Evolutionary conservation across 352 stramenopile genomes (phyloP).

Genomic region (Globisporangium barbulae): DNA sequence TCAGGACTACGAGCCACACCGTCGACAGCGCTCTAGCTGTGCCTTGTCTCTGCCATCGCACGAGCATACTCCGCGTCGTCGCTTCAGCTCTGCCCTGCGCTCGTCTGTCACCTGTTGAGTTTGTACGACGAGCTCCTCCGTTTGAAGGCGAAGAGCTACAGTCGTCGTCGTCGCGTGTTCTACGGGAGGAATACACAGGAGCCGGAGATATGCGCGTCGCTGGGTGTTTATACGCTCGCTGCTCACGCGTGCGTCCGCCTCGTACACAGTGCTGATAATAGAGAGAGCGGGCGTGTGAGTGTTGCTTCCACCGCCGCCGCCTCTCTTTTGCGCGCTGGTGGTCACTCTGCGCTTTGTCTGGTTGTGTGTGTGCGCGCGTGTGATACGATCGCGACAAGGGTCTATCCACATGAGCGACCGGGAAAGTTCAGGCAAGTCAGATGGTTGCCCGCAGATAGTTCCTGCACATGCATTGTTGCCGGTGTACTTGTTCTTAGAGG

Average conservation of each 20-base stretch:
- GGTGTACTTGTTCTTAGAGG: no score
- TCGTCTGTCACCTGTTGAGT: background rate
- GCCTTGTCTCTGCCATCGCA: conserved; percentile 6
- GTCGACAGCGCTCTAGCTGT: conserved; percentile 3
- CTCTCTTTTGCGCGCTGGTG: background rate
- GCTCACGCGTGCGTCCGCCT: background rate
- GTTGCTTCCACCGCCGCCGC: background rate
- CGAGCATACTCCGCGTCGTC: conserved; percentile 4
- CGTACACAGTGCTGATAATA: background rate
- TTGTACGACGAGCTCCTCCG: background rate
- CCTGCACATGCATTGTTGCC: no score
- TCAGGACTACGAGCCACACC: background rate
- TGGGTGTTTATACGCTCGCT: background rate
- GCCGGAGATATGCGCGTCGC: background rate
- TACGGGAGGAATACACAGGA: background rate
- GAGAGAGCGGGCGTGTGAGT: background rate
- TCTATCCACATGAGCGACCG: no score
- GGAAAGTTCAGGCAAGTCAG: no score
- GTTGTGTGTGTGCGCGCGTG: background rate
- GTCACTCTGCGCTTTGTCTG: background rate
- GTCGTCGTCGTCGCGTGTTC: background rate
- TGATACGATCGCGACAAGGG: background rate
- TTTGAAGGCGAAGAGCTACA: background rate
- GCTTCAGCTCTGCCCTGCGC: background rate
- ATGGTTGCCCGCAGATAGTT: no score